A percentile compares a stretch with the other conserved stretches of the same genome.
Conservation (phyloP, 2,329 filamentous ascomycete genomes). For the Aspergillus japonicus region DNA sequence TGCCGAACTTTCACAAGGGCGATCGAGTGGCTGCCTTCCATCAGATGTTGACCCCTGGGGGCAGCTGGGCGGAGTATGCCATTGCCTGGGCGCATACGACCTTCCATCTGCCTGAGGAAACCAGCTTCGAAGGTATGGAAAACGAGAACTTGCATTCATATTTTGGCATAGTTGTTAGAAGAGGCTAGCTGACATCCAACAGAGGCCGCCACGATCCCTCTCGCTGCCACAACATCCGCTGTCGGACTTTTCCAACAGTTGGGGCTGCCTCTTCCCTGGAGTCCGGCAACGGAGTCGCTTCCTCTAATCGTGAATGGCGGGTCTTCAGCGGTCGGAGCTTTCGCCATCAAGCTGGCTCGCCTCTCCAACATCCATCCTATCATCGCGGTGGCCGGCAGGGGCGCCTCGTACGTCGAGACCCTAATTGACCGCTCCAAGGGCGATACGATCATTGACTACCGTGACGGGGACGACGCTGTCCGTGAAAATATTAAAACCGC, state of each 20-base stretch:
- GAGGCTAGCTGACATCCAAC: neutral
- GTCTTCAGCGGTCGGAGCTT: conserved; percentile 57
- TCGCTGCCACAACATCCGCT: conserved; percentile 56
- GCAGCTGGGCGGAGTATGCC: conserved; percentile 58
- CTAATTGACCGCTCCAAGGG: conserved; percentile 55
- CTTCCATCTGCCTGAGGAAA: conserved; percentile 52
- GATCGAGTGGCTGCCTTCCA: conserved; percentile 53
- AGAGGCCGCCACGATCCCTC: conserved; percentile 57
- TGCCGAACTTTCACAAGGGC: conserved; percentile 55
- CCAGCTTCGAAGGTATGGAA: conserved; percentile 51
- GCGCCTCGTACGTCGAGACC: conserved; percentile 50
- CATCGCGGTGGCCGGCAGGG: conserved; percentile 58
- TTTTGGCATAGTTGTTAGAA: neutral
- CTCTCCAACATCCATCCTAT: conserved; percentile 60
- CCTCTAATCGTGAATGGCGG: conserved; percentile 51
- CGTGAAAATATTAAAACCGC: conserved; percentile 44
- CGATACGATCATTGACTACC: conserved; percentile 61
- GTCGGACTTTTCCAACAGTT: conserved; percentile 51
- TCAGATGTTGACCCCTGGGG: conserved; percentile 49
- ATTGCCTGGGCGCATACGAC: conserved; percentile 53
- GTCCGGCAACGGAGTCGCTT: conserved; percentile 32
- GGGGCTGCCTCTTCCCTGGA: conserved; percentile 51
- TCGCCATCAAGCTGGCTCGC: conserved; percentile 57
- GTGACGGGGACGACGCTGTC: conserved; percentile 54
- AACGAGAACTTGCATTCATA: neutral